These are phyloP conservation scores for Kalaharituber pfeilii DNA, from an alignment of 2,329 filamentous ascomycete genomes.

Conservation along the genomic window DNA sequence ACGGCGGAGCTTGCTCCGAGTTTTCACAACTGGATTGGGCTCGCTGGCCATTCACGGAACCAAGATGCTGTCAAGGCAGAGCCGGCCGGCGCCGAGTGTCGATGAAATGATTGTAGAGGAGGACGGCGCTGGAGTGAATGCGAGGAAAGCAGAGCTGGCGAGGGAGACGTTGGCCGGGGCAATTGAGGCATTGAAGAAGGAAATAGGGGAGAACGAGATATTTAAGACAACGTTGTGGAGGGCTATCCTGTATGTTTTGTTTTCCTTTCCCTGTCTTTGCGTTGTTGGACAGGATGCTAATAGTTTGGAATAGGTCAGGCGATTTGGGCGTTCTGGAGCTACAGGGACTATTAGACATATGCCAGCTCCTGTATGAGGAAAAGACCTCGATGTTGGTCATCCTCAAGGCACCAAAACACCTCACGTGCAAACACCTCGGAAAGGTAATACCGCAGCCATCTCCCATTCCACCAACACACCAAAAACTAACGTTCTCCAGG, in stretches of 20 bases:
- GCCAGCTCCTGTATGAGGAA: constrained; percentile 35
- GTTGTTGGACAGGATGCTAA: neutral
- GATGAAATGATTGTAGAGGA: constrained; percentile 34
- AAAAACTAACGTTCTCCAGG: constrained; percentile 13
- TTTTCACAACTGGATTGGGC: constrained; percentile 42
- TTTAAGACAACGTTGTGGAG: constrained; percentile 35
- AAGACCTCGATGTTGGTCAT: constrained; percentile 33
- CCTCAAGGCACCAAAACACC: constrained; percentile 32
- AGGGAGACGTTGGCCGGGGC: constrained; percentile 35
- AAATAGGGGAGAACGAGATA: constrained; percentile 31
- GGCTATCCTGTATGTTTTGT: constrained; percentile 28
- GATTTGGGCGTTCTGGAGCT: constrained; percentile 34
- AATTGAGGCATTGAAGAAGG: constrained; percentile 33
- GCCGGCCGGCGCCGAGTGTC: constrained; percentile 20
- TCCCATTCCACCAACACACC: constrained; percentile 3
- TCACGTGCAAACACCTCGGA: constrained; percentile 28
- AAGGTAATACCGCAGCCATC: constrained; percentile 23
- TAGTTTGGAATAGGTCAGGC: constrained; percentile 26
- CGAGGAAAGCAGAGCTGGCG: constrained; percentile 27
- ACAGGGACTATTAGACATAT: constrained; percentile 36
- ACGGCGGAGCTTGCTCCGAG: constrained; percentile 41
- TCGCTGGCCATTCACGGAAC: constrained; percentile 47
- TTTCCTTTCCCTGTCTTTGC: neutral
- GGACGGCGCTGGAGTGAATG: constrained; percentile 32
- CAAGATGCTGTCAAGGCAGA: constrained; percentile 6